Percentiles rank a stretch among this genome's conserved stretches.
Conservation (phyloP, 106 monocot species). For the Chionographis japonica region DNA sequence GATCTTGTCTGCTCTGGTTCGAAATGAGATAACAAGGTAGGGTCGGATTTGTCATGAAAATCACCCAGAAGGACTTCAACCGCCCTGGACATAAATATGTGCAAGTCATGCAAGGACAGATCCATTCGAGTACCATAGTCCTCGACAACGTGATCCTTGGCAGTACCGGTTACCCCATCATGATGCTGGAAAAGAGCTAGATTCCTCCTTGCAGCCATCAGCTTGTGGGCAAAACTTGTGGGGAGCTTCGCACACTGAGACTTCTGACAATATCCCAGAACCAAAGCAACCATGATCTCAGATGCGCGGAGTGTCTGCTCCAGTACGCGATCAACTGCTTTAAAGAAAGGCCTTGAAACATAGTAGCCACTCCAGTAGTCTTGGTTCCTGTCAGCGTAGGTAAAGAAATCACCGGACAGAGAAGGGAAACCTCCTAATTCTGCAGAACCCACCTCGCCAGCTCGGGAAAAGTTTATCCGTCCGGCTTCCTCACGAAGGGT, state of each 20-base stretch:
- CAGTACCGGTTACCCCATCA: constrained; percentile 96
- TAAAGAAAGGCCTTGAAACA: constrained; percentile 97
- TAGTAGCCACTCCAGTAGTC: constrained; percentile 99
- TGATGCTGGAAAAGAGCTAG: constrained; percentile 98
- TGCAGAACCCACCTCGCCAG: constrained; percentile 74
- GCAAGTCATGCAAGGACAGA: constrained; percentile 76
- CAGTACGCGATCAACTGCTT: constrained; percentile 87
- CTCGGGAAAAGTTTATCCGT: constrained; percentile 71
- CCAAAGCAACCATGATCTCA: constrained; percentile 79
- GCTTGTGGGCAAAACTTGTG: constrained; percentile 74
- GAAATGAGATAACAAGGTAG: constrained; percentile 44
- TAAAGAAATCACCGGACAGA: constrained; percentile 96
- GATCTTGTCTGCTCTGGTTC: constrained; percentile 82
- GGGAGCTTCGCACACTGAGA: constrained; percentile 69
- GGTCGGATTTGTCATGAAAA: constrained; percentile 67
- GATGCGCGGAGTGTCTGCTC: constrained; percentile 93
- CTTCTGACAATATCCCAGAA: constrained; percentile 79
- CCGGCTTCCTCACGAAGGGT: constrained; percentile 83
- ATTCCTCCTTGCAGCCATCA: constrained; percentile 93
- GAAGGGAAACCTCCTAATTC: constrained; percentile 88
- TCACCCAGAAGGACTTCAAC: constrained; percentile 67
- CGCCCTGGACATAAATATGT: constrained; percentile 81
- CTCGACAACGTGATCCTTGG: constrained; percentile 83
- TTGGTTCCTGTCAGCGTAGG: constrained; percentile 90
- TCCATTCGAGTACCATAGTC: constrained; percentile 95